These are phyloP conservation scores for Colletotrichum australisinense DNA, from an alignment of 2,329 filamentous ascomycete genomes.

Conservation along the genomic window DNA sequence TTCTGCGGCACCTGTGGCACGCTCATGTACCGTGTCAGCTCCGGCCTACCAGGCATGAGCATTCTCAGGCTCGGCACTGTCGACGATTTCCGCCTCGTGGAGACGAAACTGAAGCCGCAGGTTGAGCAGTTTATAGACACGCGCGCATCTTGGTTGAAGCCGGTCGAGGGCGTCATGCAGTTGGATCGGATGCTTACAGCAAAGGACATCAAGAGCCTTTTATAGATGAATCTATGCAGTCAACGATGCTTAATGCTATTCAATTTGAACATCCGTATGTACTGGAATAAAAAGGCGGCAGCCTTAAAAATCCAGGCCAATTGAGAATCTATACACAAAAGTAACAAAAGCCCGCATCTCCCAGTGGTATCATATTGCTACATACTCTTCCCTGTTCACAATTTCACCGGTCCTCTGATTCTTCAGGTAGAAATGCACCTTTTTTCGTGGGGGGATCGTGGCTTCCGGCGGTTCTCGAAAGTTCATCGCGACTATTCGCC, in stretches of 20 bases:
- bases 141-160: constrained; percentile 60
- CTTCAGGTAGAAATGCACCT: neutral
- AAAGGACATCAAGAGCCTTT: neutral
- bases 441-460: neutral
- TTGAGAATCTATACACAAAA: no score
- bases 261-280: no score
- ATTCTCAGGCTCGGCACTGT: constrained; percentile 70
- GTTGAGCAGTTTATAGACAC: constrained; percentile 65
- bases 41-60: constrained; percentile 54
- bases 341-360: no score
- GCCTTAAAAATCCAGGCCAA: no score
- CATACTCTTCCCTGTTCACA: neutral
- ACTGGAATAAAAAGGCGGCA: no score
- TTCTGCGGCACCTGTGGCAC: constrained; percentile 71
- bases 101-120: constrained; percentile 65
- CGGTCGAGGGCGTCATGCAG: constrained; percentile 1
- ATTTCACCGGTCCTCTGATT: neutral
- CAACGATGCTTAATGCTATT: no score
- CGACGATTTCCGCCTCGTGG: constrained; percentile 69
- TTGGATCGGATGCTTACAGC: constrained; percentile 36
- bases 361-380: neutral
- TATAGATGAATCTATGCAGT: neutral
- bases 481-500: neutral
- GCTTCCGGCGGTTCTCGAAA: neutral
- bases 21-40: constrained; percentile 67